These are phyloP conservation scores for Pythium folliculosum DNA, from an alignment of 352 stramenopile species.

Conservation along the genomic window DNA sequence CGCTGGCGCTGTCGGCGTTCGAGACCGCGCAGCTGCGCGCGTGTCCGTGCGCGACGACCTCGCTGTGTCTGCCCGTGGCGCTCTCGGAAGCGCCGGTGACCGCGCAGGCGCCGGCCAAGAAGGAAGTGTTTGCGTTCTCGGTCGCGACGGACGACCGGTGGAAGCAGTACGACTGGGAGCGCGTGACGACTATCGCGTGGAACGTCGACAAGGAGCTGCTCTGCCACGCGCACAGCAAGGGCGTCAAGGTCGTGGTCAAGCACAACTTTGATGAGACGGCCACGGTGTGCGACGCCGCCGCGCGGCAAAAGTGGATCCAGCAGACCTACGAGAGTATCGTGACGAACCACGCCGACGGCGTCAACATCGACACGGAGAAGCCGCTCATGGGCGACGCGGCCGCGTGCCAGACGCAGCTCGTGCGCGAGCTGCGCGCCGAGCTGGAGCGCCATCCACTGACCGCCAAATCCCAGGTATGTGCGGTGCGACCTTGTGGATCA, in stretches of 20 bases:
- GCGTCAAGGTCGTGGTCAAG: constrained; percentile 77
- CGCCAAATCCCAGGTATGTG: constrained; percentile 56
- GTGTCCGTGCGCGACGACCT: constrained; percentile 50
- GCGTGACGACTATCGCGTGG: constrained; percentile 82
- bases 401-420: constrained; percentile 52
- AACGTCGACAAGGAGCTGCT: constrained; percentile 82
- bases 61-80: constrained; percentile 61
- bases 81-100: neutral
- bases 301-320: constrained; percentile 59
- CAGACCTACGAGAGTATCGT: constrained; percentile 62
- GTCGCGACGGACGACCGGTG: constrained; percentile 58
- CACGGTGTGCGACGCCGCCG: constrained; percentile 54
- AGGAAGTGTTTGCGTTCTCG: constrained; percentile 83
- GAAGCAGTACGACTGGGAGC: constrained; percentile 80
- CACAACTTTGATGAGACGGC: constrained; percentile 78
- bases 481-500: neutral
- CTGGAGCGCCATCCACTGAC: constrained; percentile 58
- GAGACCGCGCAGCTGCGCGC: constrained; percentile 36
- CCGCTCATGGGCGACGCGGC: constrained; percentile 47
- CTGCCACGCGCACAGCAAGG: constrained; percentile 76
- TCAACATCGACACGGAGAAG: constrained; percentile 86
- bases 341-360: constrained; percentile 69
- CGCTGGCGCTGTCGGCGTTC: constrained; percentile 33
- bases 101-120: constrained; percentile 16
- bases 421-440: constrained; percentile 64